phyloP scores from a whole-genome alignment of 371 early-diverging fungal genomes.

The Mucor plumbeus region DNA sequence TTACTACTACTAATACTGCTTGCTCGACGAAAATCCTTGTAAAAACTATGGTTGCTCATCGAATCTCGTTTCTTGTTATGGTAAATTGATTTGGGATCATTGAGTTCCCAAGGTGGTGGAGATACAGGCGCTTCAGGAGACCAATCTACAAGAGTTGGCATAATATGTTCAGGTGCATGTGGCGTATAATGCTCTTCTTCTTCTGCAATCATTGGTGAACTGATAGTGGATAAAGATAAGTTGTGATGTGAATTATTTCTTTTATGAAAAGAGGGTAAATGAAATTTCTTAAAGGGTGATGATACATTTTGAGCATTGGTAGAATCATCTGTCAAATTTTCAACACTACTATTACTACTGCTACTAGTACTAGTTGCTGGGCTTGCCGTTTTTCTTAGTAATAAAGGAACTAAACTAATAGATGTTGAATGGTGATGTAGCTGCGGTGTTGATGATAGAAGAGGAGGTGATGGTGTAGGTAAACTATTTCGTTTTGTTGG shows the following conservation, averaged over 20 bases:
- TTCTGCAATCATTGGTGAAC: not conserved
- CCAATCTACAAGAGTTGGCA: conserved; percentile 20
- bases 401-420: not conserved
- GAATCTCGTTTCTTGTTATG: conserved; percentile 12
- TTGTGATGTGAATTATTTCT: not conserved
- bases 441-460: not conserved
- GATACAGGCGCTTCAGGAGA: conserved; percentile 25
- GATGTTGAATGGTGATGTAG: not conserved
- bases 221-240: not conserved
- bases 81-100: not conserved
- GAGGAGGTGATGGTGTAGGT: not conserved
- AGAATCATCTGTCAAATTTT: not conserved
- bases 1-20: not conserved
- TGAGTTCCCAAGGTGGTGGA: conserved; percentile 27
- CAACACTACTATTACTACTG: not conserved
- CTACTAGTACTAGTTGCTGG: not conserved
- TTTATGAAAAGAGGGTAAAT: conserved; percentile 13
- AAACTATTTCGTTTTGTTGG: conserved; percentile 1
- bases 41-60: not conserved
- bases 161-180: conserved; percentile 20
- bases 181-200: conserved; percentile 1
- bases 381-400: not conserved
- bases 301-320: not conserved
- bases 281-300: conserved; percentile 13
- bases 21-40: not conserved